Base-by-base conservation (phyloP, 78 protist genomes). In the Mantamonas sphyraenae region DNA sequence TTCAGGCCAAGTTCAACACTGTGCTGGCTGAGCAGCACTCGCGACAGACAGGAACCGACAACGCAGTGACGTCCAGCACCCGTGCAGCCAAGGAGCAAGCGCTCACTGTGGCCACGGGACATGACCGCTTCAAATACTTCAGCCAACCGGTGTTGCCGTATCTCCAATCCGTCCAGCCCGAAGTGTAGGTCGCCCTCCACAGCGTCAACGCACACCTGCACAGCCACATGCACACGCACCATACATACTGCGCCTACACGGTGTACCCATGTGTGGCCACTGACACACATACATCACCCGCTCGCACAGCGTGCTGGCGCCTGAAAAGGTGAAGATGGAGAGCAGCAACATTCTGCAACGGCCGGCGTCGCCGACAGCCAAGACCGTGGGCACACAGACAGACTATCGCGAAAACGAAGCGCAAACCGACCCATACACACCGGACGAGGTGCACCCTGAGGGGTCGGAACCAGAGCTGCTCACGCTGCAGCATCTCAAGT, bases 351-450 rank as follows among this genome's bases (percentile, higher is more conserved):
- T 3, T 5, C 28, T 20, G 56, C 51, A 14, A 2, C 45, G 28
- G 24, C 40, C 31, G 0, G 37, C 17, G 19, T 5, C 67, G 31
- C 34, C 67, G 14, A 10, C 47, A 2, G 28, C 59, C 38, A 34
- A 19, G 65, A 34, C 31, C 0, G 74, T 37, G 16, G 73, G 24
- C 22, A 30, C 45, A 0, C 83, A 77, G 73, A 57, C 83, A 12
- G 68, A 38, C 40, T 76, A 73, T 65, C 58, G 93, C 4, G 95
- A 90, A 24, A 4, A n/a, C 4, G 91, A 81, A 16, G 28, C 77
- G 26, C 95, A 90, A 69, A 90, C 95, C 14, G 86, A 81, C 57
- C 95, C 95, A 20, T 90, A 66, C 79, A 81, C 89, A 16, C 92
- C 95, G 5, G 89, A 82, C 55, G 80, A 79, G 72, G 17, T 55